Evolutionary conservation across 2,329 filamentous ascomycete species (phyloP).

Genomic region (Monosporascus sp.): DNA sequence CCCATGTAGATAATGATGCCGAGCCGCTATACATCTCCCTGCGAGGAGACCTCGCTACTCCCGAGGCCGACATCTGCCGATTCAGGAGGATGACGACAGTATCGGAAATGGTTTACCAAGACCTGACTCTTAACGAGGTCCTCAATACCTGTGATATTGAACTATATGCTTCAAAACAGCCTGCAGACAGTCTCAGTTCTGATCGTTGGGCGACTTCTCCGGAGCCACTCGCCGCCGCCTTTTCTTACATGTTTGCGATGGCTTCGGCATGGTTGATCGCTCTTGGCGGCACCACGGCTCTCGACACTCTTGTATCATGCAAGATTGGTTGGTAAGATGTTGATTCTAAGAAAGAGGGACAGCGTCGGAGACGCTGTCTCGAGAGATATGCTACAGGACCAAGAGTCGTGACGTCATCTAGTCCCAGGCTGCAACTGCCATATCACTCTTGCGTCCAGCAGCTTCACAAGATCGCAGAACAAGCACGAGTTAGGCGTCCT

Average conservation of each 20-base stretch:
- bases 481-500: constrained; percentile 74
- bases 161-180: constrained; percentile 81
- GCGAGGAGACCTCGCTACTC: constrained; percentile 17
- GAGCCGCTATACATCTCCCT: neutral
- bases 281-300: constrained; percentile 76
- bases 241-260: constrained; percentile 93
- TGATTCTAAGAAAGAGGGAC: too few relatives aligned
- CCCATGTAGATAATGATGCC: neutral
- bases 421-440: too few relatives aligned
- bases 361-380: too few relatives aligned
- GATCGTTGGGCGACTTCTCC: constrained; percentile 76
- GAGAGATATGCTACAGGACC: too few relatives aligned
- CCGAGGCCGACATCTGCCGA: constrained; percentile 9
- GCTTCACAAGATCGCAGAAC: constrained; percentile 75
- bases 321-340: too few relatives aligned
- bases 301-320: constrained; percentile 84
- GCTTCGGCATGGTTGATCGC: constrained; percentile 82
- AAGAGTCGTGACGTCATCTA: too few relatives aligned
- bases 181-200: constrained; percentile 78
- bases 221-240: constrained; percentile 75
- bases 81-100: neutral
- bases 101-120: constrained; percentile 44
- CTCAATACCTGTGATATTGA: constrained; percentile 73
- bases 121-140: constrained; percentile 63
- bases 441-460: constrained; percentile 75